A percentile compares a stretch with the other conserved stretches of the same genome.
Evolutionary conservation across 2,329 filamentous ascomycete species (phyloP).

Genomic region (Xylariaceae sp.): DNA sequence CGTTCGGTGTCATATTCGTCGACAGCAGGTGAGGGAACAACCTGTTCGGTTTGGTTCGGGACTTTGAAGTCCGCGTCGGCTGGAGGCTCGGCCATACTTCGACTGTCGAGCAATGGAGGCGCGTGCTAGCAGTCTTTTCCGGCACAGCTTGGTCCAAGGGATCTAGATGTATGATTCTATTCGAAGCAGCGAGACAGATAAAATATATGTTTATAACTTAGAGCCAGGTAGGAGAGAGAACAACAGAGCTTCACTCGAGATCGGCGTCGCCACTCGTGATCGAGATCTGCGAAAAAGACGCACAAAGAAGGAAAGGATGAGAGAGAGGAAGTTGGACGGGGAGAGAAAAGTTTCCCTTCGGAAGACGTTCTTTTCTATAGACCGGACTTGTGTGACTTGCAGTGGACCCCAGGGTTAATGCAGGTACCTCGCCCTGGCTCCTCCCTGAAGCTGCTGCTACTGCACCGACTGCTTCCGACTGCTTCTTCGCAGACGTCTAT

Average conservation of each 20-base stretch:
- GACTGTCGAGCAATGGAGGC: conserved; percentile 48
- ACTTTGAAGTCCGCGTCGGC: conserved; percentile 34
- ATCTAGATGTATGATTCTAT: background rate
- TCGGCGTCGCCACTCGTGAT: background rate
- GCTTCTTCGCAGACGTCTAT: background rate
- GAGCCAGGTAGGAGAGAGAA: background rate
- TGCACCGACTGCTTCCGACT: background rate
- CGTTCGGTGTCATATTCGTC: conserved; percentile 43
- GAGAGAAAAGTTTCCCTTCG: too few species aligned
- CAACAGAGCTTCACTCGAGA: background rate
- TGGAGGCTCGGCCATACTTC: conserved; percentile 41
- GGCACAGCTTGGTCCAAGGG: conserved; percentile 16
- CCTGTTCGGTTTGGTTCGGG: conserved; percentile 10
- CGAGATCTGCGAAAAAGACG: background rate
- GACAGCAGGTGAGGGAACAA: conserved; percentile 13
- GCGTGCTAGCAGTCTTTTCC: conserved; percentile 46
- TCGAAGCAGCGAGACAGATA: background rate
- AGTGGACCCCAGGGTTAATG: background rate
- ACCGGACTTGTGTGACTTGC: background rate
- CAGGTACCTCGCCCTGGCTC: background rate
- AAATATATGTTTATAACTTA: background rate
- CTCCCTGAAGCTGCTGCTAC: background rate
- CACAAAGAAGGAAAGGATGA: background rate
- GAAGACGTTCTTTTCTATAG: background rate
- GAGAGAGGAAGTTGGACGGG: background rate